These are phyloP conservation scores for Harringtonia lauricola DNA, from an alignment of 2,329 filamentous ascomycete genomes.

Conservation along the genomic window DNA sequence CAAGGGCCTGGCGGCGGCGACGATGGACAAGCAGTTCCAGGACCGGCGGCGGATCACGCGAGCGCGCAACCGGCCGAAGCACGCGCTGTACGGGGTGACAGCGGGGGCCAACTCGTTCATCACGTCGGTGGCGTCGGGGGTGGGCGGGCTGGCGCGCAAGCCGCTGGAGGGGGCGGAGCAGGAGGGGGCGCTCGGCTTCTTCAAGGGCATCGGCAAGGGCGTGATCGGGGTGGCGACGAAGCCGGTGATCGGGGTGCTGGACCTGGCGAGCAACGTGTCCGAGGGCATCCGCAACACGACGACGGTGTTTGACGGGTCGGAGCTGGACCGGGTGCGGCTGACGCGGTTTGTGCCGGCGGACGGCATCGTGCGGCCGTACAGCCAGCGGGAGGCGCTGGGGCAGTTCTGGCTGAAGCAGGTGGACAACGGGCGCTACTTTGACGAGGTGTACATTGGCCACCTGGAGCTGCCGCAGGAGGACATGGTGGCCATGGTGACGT, in stretches of 20 bases:
- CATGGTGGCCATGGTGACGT: conserved; percentile 83
- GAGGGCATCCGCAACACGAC: conserved; percentile 98
- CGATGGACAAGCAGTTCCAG: conserved; percentile 97
- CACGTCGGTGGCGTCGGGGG: conserved; percentile 82
- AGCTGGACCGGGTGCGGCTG: conserved; percentile 87
- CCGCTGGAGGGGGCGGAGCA: conserved; percentile 93
- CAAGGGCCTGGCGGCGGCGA: conserved; percentile 90
- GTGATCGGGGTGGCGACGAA: conserved; percentile 92
- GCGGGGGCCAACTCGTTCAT: conserved; percentile 92
- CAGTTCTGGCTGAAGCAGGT: conserved; percentile 99
- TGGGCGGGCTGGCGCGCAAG: conserved; percentile 86
- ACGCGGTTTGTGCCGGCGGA: conserved; percentile 86
- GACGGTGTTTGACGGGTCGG: conserved; percentile 91
- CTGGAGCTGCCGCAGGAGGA: conserved; percentile 83
- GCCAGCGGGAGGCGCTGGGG: conserved; percentile 85
- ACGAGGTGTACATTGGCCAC: conserved; percentile 94
- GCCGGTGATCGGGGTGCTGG: conserved; percentile 90
- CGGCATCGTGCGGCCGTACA: conserved; percentile 89
- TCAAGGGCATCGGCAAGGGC: conserved; percentile 96
- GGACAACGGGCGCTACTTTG: conserved; percentile 95
- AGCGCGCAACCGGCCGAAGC: conserved; percentile 88
- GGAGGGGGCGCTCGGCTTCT: conserved; percentile 86
- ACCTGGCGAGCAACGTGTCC: conserved; percentile 91
- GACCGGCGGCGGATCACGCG: conserved; percentile 89
- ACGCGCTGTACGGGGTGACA: conserved; percentile 91